phyloP scores from a whole-genome alignment of 441 rosid genomes.

The Corymbia calophylla region DNA sequence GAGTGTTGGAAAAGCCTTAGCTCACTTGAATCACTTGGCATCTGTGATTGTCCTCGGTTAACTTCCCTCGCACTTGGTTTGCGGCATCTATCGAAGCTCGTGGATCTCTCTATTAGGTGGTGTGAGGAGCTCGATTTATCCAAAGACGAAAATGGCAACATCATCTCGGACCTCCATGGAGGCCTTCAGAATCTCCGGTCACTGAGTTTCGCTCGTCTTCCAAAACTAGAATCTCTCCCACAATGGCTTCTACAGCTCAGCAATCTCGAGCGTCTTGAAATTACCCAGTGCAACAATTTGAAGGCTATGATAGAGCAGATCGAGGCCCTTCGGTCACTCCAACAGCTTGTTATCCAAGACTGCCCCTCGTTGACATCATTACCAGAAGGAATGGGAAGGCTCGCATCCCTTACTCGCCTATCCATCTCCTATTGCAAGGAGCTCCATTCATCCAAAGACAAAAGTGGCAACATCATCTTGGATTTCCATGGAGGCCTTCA shows the following conservation, averaged over 20 bases:
- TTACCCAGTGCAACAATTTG: rapidly evolving
- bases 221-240: neutral
- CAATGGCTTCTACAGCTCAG: neutral
- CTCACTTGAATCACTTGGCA: rapidly evolving
- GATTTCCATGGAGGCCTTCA: no score
- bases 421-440: rapidly evolving
- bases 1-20: neutral
- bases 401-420: neutral
- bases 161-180: neutral
- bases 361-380: neutral
- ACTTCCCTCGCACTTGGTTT: neutral
- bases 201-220: rapidly evolving
- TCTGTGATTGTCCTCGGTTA: rapidly evolving
- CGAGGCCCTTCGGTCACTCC: neutral
- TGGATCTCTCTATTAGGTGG: rapidly evolving
- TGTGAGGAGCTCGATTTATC: neutral
- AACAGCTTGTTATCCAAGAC: rapidly evolving
- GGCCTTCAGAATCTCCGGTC: neutral
- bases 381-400: neutral
- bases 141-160: no score
- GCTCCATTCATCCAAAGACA: no score
- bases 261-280: rapidly evolving
- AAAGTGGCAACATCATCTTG: no score
- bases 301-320: neutral
- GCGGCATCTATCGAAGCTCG: neutral